Evolutionary conservation across 164 flowering plant species (phyloP).

Genomic region (Annona squamosa): DNA sequence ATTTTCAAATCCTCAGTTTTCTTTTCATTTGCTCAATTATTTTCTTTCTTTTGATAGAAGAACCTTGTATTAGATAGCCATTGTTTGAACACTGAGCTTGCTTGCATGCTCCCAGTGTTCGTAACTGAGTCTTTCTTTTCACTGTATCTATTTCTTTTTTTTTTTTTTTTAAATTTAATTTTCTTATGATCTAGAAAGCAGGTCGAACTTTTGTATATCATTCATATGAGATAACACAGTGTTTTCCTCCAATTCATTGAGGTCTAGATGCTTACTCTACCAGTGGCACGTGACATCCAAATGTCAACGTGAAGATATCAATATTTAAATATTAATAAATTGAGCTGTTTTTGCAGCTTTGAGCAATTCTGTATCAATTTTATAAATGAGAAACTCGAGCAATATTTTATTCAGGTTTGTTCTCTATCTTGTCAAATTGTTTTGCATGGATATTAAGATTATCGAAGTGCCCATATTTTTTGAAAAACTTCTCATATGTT

Average conservation of each 20-base stretch:
- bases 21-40: no score
- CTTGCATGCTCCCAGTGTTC: no score
- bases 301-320: not conserved
- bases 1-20: no score
- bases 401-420: constrained; percentile 94
- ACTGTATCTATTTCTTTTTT: no score
- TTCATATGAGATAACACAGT: no score
- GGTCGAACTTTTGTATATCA: not conserved
- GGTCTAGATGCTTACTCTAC: not conserved
- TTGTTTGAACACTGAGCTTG: no score
- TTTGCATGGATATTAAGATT: no score
- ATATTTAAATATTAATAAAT: not conserved
- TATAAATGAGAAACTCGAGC: constrained; percentile 99
- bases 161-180: no score
- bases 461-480: no score
- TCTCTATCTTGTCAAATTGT: not conserved
- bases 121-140: no score
- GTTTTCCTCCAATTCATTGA: not conserved
- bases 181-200: not conserved
- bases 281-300: not conserved
- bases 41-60: no score
- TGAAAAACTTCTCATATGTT: not conserved
- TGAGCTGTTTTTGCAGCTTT: constrained; percentile 51
- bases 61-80: no score
- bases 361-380: constrained; percentile 99